Percentiles rank a stretch among this genome's conserved stretches.
These are phyloP conservation scores for Cantharellus anzutake DNA, from an alignment of 768 basidiomycete species.

Conservation along the genomic window DNA sequence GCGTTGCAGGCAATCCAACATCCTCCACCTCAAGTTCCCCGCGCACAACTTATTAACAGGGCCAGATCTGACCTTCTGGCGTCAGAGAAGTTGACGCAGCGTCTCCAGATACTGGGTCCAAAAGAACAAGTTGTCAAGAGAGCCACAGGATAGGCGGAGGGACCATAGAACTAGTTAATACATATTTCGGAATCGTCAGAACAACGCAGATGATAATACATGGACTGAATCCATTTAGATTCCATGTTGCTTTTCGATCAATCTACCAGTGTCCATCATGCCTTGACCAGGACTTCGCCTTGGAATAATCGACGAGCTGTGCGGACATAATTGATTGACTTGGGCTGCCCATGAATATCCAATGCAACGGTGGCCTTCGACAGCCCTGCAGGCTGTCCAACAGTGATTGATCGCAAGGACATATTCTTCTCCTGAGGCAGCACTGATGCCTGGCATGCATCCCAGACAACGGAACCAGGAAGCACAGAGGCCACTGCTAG, in stretches of 20 bases:
- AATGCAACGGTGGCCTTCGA: not conserved
- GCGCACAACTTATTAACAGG: slow-evolving; percentile 34
- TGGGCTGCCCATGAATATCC: not conserved
- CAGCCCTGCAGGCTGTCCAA: not conserved
- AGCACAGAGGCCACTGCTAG: slow-evolving; percentile 8
- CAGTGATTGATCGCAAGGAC: no score
- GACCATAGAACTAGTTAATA: not conserved
- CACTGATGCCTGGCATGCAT: no score
- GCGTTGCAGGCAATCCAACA: slow-evolving; percentile 33
- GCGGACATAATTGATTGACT: not conserved
- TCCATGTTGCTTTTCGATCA: no score
- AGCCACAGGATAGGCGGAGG: not conserved
- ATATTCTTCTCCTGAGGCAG: no score
- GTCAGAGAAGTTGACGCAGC: slow-evolving; percentile 46
- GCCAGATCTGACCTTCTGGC: slow-evolving; percentile 44
- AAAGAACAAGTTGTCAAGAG: no score
- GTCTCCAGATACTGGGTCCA: no score
- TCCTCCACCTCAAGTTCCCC: slow-evolving; percentile 26
- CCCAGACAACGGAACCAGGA: slow-evolving; percentile 5
- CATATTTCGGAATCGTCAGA: no score
- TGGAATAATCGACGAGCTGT: not conserved
- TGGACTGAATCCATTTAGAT: no score
- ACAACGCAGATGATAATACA: no score
- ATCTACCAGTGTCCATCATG: no score
- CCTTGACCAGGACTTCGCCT: not conserved